These are phyloP conservation scores for Bipolaris oryzae DNA, from an alignment of 2,329 filamentous ascomycete genomes.

Conservation along the genomic window DNA sequence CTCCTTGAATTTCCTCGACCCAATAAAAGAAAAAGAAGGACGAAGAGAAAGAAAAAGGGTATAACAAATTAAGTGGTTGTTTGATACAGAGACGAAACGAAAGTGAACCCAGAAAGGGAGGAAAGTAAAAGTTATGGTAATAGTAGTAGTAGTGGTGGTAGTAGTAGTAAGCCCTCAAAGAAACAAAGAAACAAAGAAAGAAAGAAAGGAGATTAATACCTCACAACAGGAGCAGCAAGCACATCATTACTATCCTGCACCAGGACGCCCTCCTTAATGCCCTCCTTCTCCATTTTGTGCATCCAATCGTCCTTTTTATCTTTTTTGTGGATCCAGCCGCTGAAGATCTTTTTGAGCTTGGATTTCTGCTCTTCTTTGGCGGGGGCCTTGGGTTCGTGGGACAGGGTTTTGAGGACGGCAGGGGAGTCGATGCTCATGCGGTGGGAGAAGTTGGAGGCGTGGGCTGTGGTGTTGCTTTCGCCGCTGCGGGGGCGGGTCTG, in stretches of 20 bases:
- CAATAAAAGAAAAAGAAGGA: too few species aligned
- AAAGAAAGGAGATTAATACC: constrained; percentile 32
- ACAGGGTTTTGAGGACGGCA: constrained; percentile 12
- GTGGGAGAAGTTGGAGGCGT: constrained; percentile 40
- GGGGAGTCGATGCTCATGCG: constrained; percentile 40
- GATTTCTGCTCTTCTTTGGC: constrained; percentile 39
- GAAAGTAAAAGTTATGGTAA: too few species aligned
- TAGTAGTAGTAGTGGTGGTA: too few species aligned
- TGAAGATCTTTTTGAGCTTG: constrained; percentile 45
- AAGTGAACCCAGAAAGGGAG: too few species aligned
- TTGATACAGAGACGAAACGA: too few species aligned
- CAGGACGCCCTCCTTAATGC: constrained; percentile 49
- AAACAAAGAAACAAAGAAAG: neutral
- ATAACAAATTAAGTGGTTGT: too few species aligned
- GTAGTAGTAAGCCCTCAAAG: neutral
- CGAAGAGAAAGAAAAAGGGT: too few species aligned
- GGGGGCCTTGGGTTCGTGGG: constrained; percentile 25
- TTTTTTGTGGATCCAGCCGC: constrained; percentile 45
- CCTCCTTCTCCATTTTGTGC: constrained; percentile 50
- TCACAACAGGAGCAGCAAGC: constrained; percentile 37
- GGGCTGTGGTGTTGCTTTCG: constrained; percentile 32
- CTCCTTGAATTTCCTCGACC: too few species aligned
- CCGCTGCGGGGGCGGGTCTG: constrained; percentile 26
- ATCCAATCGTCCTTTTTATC: constrained; percentile 51
- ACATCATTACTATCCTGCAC: constrained; percentile 36